These are phyloP conservation scores for Berkeleyomyces basicola DNA, from an alignment of 2,329 filamentous ascomycete genomes.

Conservation along the genomic window DNA sequence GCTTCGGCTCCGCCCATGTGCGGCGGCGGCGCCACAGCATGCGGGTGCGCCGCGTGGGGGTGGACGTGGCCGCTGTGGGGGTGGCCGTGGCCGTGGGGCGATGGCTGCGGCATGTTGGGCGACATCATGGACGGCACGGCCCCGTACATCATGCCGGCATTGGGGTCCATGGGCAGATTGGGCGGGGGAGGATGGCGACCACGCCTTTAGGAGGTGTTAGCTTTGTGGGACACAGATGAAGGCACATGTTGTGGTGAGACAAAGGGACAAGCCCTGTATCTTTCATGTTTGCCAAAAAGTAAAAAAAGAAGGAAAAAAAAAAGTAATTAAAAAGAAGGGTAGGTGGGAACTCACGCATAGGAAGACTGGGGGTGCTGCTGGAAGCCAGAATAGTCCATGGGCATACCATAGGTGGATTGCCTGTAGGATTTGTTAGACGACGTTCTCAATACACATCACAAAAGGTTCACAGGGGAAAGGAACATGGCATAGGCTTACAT, in stretches of 20 bases:
- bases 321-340: not conserved
- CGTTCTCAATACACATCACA: not conserved
- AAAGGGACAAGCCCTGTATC: not conserved
- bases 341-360: constrained; percentile 27
- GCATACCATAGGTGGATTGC: constrained; percentile 8
- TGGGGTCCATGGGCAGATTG: constrained; percentile 9
- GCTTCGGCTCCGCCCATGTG: constrained; percentile 8
- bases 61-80: constrained; percentile 23
- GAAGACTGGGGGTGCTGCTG: constrained; percentile 24
- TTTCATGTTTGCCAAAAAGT: too few species aligned
- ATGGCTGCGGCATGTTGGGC: constrained; percentile 9
- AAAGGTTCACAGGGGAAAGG: constrained; percentile 17
- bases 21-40: constrained; percentile 5
- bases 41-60: constrained; percentile 7
- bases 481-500: constrained; percentile 1
- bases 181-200: constrained; percentile 5
- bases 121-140: constrained; percentile 13
- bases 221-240: constrained; percentile 22
- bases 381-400: constrained; percentile 15
- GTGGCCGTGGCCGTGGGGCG: constrained; percentile 11
- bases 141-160: constrained; percentile 11
- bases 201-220: constrained; percentile 15
- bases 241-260: constrained; percentile 12
- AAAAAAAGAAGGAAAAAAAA: not conserved
- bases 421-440: not conserved